Percentiles rank a stretch among this genome's conserved stretches.
phyloP scores from a whole-genome alignment of 106 monocot species.

The Dactylorhiza incarnata region DNA sequence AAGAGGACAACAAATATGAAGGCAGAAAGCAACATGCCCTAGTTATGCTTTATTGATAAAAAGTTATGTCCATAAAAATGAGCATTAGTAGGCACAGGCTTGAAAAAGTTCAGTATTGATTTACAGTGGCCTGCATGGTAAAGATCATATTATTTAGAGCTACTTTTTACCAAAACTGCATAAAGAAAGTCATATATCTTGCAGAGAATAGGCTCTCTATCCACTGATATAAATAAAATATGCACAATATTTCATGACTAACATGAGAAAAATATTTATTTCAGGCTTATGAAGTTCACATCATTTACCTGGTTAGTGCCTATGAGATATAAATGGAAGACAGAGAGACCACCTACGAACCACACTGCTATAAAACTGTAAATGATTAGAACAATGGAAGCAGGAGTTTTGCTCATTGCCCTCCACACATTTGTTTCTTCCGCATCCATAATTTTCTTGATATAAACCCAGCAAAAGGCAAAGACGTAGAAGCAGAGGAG shows the following conservation, averaged over 20 bases:
- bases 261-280: neutral
- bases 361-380: slow-evolving; percentile 83
- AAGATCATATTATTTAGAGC: too few species aligned
- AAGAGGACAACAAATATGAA: too few species aligned
- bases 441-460: slow-evolving; percentile 58
- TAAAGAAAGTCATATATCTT: too few species aligned
- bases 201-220: too few species aligned
- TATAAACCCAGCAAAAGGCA: slow-evolving; percentile 76
- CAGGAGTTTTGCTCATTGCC: slow-evolving; percentile 83
- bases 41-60: too few species aligned
- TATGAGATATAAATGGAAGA: slow-evolving; percentile 88
- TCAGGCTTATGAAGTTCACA: neutral
- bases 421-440: slow-evolving; percentile 62
- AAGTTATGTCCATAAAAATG: too few species aligned
- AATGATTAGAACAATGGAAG: slow-evolving; percentile 71
- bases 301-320: slow-evolving; percentile 80
- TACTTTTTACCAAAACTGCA: too few species aligned
- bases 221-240: too few species aligned
- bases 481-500: slow-evolving; percentile 85
- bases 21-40: too few species aligned
- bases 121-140: too few species aligned
- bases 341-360: slow-evolving; percentile 91
- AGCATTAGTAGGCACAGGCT: too few species aligned
- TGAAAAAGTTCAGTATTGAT: too few species aligned
- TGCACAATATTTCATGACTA: neutral